Evolutionary conservation across 441 rosid genomes (phyloP).

Genomic region (Arabidopsis hybrid): DNA sequence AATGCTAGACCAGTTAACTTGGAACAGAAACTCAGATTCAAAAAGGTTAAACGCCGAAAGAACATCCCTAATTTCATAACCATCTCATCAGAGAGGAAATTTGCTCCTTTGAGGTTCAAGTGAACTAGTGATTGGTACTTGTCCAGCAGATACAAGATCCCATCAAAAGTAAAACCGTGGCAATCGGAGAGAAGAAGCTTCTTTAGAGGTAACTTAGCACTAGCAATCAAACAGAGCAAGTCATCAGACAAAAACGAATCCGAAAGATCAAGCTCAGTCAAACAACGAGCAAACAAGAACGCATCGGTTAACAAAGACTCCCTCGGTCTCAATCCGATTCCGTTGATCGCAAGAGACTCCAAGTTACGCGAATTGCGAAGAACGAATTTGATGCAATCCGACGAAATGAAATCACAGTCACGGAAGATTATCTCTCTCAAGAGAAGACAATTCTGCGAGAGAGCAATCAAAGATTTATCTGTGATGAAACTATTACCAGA

Average conservation of each 20-base stretch:
- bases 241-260: slow-evolving; percentile 64
- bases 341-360: slow-evolving; percentile 51
- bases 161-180: slow-evolving; percentile 53
- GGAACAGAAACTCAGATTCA: slow-evolving; percentile 64
- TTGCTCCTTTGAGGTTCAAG: slow-evolving; percentile 69
- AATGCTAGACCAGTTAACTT: slow-evolving; percentile 62
- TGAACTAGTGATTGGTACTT: slow-evolving; percentile 52
- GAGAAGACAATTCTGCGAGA: slow-evolving; percentile 54
- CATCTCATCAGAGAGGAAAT: slow-evolving; percentile 61
- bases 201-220: slow-evolving; percentile 64
- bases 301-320: slow-evolving; percentile 48
- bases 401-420: slow-evolving; percentile 72
- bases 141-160: slow-evolving; percentile 50
- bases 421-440: slow-evolving; percentile 55
- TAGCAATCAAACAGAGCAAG: slow-evolving; percentile 54
- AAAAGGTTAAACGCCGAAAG: slow-evolving; percentile 47
- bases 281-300: slow-evolving; percentile 50
- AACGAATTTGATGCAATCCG: slow-evolving; percentile 53
- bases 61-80: slow-evolving; percentile 46
- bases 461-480: slow-evolving; percentile 54
- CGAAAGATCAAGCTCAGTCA: slow-evolving; percentile 64
- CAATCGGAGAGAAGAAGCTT: slow-evolving; percentile 60
- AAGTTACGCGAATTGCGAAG: slow-evolving; percentile 48
- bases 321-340: slow-evolving; percentile 54
- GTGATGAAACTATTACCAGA: slow-evolving; percentile 76